Conservation (phyloP, 2,329 filamentous ascomycete species). For the Xylariaceae sp. region DNA sequence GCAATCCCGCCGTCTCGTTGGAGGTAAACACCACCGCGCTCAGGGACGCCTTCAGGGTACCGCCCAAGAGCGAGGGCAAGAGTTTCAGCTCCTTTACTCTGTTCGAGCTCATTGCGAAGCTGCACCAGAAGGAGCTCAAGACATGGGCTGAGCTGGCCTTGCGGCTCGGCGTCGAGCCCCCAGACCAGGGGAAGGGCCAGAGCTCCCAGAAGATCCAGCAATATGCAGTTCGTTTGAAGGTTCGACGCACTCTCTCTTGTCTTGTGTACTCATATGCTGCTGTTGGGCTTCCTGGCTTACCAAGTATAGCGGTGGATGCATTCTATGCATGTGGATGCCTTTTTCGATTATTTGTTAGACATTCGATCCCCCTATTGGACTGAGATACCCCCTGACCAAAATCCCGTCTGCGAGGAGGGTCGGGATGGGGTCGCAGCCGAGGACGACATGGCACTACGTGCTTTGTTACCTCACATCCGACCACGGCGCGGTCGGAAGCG, state of each 20-base stretch:
- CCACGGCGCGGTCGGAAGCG: conserved; percentile 56
- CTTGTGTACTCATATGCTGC: neutral
- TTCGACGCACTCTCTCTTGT: conserved; percentile 27
- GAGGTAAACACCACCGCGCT: conserved; percentile 63
- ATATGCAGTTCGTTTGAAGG: conserved; percentile 87
- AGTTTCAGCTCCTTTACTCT: conserved; percentile 71
- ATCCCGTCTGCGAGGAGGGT: conserved; percentile 55
- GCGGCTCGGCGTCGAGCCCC: conserved; percentile 80
- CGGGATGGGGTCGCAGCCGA: conserved; percentile 79
- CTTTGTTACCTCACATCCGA: conserved; percentile 69
- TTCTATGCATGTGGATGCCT: conserved; percentile 89
- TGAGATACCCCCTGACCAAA: conserved; percentile 59
- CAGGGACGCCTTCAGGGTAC: conserved; percentile 67
- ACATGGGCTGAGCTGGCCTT: conserved; percentile 87
- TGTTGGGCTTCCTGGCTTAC: conserved; percentile 15
- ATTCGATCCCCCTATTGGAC: conserved; percentile 75
- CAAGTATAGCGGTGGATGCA: conserved; percentile 74
- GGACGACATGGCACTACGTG: conserved; percentile 81
- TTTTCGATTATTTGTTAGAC: conserved; percentile 81
- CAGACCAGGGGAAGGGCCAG: conserved; percentile 73
- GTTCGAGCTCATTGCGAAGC: conserved; percentile 69
- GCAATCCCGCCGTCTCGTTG: conserved; percentile 73
- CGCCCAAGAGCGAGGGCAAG: conserved; percentile 83
- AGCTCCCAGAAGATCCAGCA: conserved; percentile 92
- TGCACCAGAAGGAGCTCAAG: conserved; percentile 78